Evolutionary conservation across 2,329 filamentous ascomycete genomes (phyloP), one percentile per base, ranked within the genome.

Genomic region (Penicillium olsonii): DNA sequence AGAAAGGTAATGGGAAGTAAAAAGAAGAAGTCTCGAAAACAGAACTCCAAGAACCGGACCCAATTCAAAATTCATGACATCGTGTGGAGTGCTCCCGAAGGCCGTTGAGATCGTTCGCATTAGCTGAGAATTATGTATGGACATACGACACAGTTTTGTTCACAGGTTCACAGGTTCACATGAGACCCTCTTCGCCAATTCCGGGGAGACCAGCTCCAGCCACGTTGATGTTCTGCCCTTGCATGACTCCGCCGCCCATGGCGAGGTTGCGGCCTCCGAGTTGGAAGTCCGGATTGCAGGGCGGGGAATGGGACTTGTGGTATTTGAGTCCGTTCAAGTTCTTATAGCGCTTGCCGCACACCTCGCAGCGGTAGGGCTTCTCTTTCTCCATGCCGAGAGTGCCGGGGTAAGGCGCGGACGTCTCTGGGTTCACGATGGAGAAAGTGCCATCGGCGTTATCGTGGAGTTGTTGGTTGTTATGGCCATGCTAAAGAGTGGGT

Each of bases 331-430:
- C 94, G 72, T 99, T 99, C 53, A 99, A 74, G 68, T 99, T 99
- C 84, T 99, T 99, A 77, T 99, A 99, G 44, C 94, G 88, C 78
- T 99, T 99, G 64, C 92, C 92, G 68, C 94, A 99, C 10, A 91
- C 87, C 58, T 97, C 92, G 71, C 94, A 99, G 67, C 92, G 92
- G 70, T 97, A 97, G 2, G 94, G 94, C 77, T 99, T 99, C 77
- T 97, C 92, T 71, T 97, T 99, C 75, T 99, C 94, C 94, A 99
- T 99, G n/a, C 94, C 94, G 29, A 96, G 78, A 1, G 94, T 97
- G 26, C 94, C 94, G 0, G 94, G 94, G 59, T 97, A 99, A 0
- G 94, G 94, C 1, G 90, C 84, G 22, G 89, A 94, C 0, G 94
- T 97, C 66, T 96, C 89, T 0, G 94, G 94, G 63, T 99, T 95